Percentiles rank a stretch among this genome's conserved stretches.
phyloP scores from a whole-genome alignment of 306 rosid species.

The Astragalus glycyphyllos region DNA sequence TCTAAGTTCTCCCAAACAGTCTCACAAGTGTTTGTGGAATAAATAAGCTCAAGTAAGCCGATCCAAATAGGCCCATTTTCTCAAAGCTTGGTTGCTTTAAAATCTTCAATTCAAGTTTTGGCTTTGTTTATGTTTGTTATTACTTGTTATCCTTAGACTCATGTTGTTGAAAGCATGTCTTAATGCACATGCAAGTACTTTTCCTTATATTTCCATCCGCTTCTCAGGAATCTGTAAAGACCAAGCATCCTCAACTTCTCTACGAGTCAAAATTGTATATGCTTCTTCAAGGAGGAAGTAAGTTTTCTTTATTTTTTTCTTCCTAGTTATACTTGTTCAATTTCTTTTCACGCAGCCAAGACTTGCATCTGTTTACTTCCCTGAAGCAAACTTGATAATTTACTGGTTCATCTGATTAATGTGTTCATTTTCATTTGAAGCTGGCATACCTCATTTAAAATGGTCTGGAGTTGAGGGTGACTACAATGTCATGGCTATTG shows the following conservation, averaged over 20 bases:
- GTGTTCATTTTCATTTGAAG: constrained; percentile 50
- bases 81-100: constrained; percentile 9
- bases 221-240: constrained; percentile 81
- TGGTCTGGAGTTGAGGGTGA: constrained; percentile 96
- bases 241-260: constrained; percentile 93
- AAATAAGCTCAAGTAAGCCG: no score
- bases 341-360: constrained; percentile 5
- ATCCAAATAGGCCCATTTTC: neutral
- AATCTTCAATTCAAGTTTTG: constrained; percentile 25
- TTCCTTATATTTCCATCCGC: constrained; percentile 36
- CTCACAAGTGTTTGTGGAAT: no score
- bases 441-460: constrained; percentile 87
- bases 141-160: neutral
- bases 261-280: constrained; percentile 87
- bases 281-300: constrained; percentile 98
- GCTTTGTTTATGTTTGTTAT: constrained; percentile 21
- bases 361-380: constrained; percentile 12
- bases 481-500: constrained; percentile 88
- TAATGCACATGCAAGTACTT: neutral
- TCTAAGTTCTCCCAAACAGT: no score
- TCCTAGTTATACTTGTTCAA: constrained; percentile 11
- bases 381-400: constrained; percentile 2
- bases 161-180: neutral
- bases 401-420: constrained; percentile 27
- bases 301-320: constrained; percentile 43